Conservation (phyloP, 306 rosid genomes). For the Quercus rubra region DNA sequence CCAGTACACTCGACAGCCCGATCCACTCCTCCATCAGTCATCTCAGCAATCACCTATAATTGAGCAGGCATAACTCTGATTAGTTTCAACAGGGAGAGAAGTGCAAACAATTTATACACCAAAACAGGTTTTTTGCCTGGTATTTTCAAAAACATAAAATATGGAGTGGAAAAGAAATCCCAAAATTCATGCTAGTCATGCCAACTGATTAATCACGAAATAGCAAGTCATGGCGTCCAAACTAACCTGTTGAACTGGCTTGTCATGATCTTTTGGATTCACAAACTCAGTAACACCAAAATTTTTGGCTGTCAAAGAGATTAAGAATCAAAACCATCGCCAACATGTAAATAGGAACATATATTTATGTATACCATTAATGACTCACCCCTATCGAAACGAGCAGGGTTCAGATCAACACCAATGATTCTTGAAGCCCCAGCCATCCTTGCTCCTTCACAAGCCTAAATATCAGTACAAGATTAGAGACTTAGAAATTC, state of each 20-base stretch:
- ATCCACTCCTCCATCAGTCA: constrained; percentile 92
- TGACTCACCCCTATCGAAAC: constrained; percentile 64
- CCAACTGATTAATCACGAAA: not conserved
- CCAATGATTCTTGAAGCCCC: constrained; percentile 85
- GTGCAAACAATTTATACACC: too few relatives aligned
- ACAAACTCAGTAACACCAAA: constrained; percentile 83
- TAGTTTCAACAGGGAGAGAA: too few relatives aligned
- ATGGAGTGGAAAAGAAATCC: not conserved
- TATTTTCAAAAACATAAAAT: too few relatives aligned
- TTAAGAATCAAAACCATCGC: not conserved
- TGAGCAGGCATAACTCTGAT: too few relatives aligned
- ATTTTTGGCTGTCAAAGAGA: constrained; percentile 61
- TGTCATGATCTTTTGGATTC: constrained; percentile 83
- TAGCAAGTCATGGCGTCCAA: not conserved
- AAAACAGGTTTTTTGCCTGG: too few relatives aligned
- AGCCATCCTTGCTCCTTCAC: constrained; percentile 85
- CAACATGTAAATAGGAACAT: not conserved
- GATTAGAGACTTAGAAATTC: not conserved
- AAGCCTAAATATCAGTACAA: constrained; percentile 42
- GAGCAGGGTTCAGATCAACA: constrained; percentile 62
- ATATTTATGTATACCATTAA: not conserved
- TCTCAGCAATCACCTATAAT: constrained; percentile 63
- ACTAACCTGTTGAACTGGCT: constrained; percentile 78
- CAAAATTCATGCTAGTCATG: not conserved
- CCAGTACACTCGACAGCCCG: constrained; percentile 91